phyloP scores from a whole-genome alignment of 768 basidiomycete genomes.

The Gloeopeniophorella convolvens region DNA sequence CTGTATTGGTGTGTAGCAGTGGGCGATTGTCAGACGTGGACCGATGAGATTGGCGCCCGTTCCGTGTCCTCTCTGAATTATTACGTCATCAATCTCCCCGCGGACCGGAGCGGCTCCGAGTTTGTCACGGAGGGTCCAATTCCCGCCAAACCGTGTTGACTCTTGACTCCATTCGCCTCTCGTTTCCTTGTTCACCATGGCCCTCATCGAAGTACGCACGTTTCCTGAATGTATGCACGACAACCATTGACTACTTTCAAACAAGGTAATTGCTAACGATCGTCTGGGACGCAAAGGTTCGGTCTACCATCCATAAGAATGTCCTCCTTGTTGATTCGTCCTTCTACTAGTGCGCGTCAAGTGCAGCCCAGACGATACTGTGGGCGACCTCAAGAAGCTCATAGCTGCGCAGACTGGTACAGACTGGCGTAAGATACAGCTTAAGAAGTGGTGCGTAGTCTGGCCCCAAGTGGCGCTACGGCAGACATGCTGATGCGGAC shows the following conservation, averaged over 20 bases:
- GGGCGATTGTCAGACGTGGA: too few relatives aligned
- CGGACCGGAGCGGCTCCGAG: too few relatives aligned
- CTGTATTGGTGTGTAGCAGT: too few relatives aligned
- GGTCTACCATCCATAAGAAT: conserved; percentile 15
- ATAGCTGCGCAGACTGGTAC: conserved; percentile 97
- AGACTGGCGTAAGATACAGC: conserved; percentile 71
- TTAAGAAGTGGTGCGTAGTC: conserved; percentile 95
- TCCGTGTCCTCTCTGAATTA: too few relatives aligned
- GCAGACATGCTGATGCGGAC: background rate
- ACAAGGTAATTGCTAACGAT: conserved; percentile 90
- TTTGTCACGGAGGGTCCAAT: too few relatives aligned
- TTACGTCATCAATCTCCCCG: too few relatives aligned
- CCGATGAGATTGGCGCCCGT: too few relatives aligned
- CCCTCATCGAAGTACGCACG: conserved; percentile 29
- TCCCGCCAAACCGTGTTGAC: too few relatives aligned
- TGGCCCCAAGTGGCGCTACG: background rate
- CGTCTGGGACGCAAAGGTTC: conserved; percentile 89
- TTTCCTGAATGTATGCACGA: background rate
- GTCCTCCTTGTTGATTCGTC: background rate
- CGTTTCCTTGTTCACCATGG: conserved; percentile 20
- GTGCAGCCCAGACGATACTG: conserved; percentile 91
- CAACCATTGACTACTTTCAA: conserved; percentile 3
- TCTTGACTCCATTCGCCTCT: conserved; percentile 1
- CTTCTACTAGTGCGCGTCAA: conserved; percentile 76
- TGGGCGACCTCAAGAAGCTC: conserved; percentile 94